A percentile compares a stretch with the other conserved stretches of the same genome.
Evolutionary conservation across 148 eudicot genomes (phyloP).

Genomic region (Chenopodium formosanum): DNA sequence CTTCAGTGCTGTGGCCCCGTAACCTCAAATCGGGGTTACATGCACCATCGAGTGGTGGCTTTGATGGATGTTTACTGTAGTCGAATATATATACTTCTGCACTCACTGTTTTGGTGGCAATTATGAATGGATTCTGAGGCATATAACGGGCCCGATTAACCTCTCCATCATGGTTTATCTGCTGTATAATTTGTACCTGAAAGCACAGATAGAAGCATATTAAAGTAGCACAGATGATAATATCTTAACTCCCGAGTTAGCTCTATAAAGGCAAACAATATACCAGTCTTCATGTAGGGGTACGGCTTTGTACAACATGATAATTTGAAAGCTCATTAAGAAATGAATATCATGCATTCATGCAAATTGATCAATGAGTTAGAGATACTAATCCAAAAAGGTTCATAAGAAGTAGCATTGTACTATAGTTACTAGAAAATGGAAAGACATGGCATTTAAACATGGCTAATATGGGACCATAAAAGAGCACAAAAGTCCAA

Average conservation of each 20-base stretch:
- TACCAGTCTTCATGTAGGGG: background rate
- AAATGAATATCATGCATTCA: background rate
- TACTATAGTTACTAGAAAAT: too few relatives aligned
- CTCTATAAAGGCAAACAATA: background rate
- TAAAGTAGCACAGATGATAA: background rate
- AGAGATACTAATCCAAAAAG: background rate
- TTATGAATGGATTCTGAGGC: conserved; percentile 85
- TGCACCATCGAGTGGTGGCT: conserved; percentile 74
- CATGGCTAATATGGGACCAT: background rate
- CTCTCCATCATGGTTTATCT: conserved; percentile 90
- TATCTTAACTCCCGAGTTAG: background rate
- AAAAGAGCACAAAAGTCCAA: background rate
- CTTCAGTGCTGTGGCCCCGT: conserved; percentile 83
- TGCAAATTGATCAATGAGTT: background rate
- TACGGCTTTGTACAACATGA: background rate
- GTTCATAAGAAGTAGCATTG: too few relatives aligned
- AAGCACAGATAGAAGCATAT: conserved; percentile 13
- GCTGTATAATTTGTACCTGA: conserved; percentile 89
- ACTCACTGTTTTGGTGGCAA: conserved; percentile 82
- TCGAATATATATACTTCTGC: conserved; percentile 90
- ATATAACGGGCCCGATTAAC: conserved; percentile 91
- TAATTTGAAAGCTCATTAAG: too few relatives aligned
- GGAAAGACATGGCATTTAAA: background rate
- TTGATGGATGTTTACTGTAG: conserved; percentile 84
- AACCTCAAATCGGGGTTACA: conserved; percentile 86